These are phyloP conservation scores for Penicillium sp. DNA, from an alignment of 2,329 filamentous ascomycete species.

Conservation along the genomic window DNA sequence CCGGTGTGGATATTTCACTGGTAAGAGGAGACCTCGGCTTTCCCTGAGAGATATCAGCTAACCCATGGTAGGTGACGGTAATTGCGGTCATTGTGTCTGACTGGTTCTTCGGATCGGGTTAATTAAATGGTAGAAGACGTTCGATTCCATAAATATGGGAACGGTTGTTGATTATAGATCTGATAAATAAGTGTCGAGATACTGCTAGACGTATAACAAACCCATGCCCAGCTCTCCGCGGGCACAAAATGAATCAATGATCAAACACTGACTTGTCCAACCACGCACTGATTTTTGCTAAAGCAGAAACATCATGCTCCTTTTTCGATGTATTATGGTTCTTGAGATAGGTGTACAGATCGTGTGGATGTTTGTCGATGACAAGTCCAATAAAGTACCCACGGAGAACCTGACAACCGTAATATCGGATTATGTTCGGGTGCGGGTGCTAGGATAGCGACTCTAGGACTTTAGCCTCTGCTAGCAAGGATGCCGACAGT, in stretches of 20 bases:
- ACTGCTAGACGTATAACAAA: background rate
- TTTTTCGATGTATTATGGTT: background rate
- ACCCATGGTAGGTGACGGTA: background rate
- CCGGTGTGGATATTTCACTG: slow-evolving; percentile 25
- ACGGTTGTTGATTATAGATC: background rate
- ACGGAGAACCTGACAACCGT: slow-evolving; percentile 16
- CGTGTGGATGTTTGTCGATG: slow-evolving; percentile 15
- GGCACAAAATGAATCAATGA: background rate
- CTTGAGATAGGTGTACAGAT: slow-evolving; percentile 1
- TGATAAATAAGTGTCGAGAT: background rate
- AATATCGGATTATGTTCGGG: slow-evolving; percentile 25
- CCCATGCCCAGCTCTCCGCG: background rate
- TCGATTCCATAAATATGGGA: background rate
- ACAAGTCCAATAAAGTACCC: slow-evolving; percentile 19
- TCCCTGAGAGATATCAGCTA: background rate
- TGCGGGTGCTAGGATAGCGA: slow-evolving; percentile 22
- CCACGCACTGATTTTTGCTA: background rate
- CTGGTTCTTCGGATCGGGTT: too few species aligned
- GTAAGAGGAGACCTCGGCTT: slow-evolving; percentile 6
- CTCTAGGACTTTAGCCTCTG: slow-evolving; percentile 15
- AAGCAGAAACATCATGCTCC: slow-evolving; percentile 4
- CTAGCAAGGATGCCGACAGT: background rate
- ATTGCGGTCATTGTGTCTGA: background rate
- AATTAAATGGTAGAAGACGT: too few species aligned
- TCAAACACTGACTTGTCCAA: background rate